These are phyloP conservation scores for Entamoeba moshkovskii DNA, from an alignment of 208 protist genomes.

Conservation along the genomic window DNA sequence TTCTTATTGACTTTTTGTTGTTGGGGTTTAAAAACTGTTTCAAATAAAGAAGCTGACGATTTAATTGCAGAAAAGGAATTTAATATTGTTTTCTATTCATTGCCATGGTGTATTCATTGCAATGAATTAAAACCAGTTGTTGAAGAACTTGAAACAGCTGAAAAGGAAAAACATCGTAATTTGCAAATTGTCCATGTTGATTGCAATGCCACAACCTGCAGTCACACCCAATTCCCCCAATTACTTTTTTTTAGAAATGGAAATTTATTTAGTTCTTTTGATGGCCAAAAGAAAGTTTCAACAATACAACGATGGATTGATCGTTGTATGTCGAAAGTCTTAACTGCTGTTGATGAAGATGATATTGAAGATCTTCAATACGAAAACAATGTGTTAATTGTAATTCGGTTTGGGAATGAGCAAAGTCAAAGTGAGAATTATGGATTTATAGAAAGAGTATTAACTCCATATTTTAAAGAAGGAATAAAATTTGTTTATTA, in stretches of 20 bases:
- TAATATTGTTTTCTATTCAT: not conserved
- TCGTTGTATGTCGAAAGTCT: not conserved
- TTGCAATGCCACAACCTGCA: not conserved
- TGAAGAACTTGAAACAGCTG: not conserved
- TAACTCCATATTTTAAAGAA: not conserved
- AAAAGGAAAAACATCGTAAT: not conserved
- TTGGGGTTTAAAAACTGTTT: not conserved
- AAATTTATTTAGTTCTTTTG: not conserved
- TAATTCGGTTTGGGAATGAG: not conserved
- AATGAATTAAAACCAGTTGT: not conserved
- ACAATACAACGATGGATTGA: not conserved
- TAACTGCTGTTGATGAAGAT: not conserved
- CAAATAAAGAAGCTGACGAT: not conserved
- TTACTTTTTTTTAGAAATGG: not conserved
- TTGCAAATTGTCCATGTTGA: not conserved
- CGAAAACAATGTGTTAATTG: not conserved
- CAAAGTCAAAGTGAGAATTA: not conserved
- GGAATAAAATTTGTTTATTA: not conserved
- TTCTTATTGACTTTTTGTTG: too few species aligned
- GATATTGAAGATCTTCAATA: not conserved
- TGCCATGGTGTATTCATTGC: not conserved
- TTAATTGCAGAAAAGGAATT: not conserved
- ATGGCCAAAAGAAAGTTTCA: not conserved
- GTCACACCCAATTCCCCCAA: not conserved
- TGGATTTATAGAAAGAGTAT: not conserved